Percentiles rank a stretch among this genome's conserved stretches.
These are phyloP conservation scores for Isatis tinctoria DNA, from an alignment of 345 rosid genomes.

Conservation along the genomic window DNA sequence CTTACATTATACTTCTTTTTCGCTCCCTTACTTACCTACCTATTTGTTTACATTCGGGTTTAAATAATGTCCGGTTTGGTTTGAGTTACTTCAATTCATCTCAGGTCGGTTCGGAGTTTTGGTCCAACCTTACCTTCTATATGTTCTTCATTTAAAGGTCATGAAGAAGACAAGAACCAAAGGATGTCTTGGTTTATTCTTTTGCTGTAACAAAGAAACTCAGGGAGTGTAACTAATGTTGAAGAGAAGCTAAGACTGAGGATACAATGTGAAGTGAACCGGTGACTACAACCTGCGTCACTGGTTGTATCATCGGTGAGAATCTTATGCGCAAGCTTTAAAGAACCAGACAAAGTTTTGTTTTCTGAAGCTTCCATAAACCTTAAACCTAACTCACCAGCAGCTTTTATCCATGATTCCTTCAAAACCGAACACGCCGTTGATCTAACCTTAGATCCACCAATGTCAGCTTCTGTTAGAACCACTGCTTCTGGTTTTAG, in stretches of 20 bases:
- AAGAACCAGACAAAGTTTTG: constrained; percentile 2
- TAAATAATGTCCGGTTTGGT: too few species aligned
- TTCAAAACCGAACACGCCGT: constrained; percentile 46
- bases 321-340: constrained; percentile 24
- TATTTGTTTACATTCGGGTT: too few species aligned
- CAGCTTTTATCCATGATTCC: constrained; percentile 68
- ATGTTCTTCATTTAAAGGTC: neutral
- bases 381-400: constrained; percentile 41
- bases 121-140: too few species aligned
- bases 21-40: constrained; percentile 26
- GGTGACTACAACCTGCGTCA: constrained; percentile 16
- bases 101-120: neutral
- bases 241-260: constrained; percentile 29
- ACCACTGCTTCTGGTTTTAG: constrained; percentile 51
- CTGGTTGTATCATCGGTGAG: neutral
- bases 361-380: constrained; percentile 7
- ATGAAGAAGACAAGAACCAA: neutral
- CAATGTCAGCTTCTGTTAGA: constrained; percentile 69
- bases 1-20: neutral
- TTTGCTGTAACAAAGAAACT: neutral
- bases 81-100: neutral
- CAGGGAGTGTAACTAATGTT: neutral
- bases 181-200: neutral
- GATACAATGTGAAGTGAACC: constrained; percentile 31
- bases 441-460: constrained; percentile 64